Conservation (phyloP, 768 basidiomycete species). For the Suillus bovinus region DNA sequence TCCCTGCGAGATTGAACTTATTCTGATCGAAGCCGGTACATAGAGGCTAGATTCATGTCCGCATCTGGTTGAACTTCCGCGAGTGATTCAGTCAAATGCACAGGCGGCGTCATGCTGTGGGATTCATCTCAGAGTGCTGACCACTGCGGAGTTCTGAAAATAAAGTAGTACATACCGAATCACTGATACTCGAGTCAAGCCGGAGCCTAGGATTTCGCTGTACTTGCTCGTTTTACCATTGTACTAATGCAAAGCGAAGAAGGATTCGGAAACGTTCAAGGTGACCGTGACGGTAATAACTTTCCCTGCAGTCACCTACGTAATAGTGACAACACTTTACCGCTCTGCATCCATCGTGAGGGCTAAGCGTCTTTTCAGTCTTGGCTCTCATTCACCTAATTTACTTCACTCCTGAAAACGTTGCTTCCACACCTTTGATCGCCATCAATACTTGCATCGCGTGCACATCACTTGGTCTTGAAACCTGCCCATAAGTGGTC, state of each 20-base stretch:
- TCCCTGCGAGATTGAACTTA: neutral
- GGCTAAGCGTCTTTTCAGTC: constrained; percentile 2
- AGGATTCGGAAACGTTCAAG: neutral
- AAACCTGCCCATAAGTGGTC: constrained; percentile 17
- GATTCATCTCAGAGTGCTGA: neutral
- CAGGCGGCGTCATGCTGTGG: neutral
- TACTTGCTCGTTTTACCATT: neutral
- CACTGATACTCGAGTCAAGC: neutral
- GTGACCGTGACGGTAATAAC: too few relatives aligned
- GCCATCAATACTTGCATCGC: constrained; percentile 23
- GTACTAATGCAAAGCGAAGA: neutral
- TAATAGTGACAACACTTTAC: neutral
- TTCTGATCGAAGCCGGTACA: neutral
- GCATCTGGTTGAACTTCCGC: neutral
- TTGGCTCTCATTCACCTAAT: constrained; percentile 16
- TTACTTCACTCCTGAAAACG: constrained; percentile 36
- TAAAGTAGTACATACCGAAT: neutral
- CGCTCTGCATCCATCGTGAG: neutral
- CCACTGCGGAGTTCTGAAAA: neutral
- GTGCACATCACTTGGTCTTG: constrained; percentile 17
- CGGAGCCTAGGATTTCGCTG: neutral
- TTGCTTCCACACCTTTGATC: constrained; percentile 34
- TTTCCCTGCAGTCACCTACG: neutral
- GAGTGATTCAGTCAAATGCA: neutral
- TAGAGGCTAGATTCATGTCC: neutral